Conservation (phyloP, 495 filamentous ascomycete genomes). For the Parachaetomium inaequale region DNA sequence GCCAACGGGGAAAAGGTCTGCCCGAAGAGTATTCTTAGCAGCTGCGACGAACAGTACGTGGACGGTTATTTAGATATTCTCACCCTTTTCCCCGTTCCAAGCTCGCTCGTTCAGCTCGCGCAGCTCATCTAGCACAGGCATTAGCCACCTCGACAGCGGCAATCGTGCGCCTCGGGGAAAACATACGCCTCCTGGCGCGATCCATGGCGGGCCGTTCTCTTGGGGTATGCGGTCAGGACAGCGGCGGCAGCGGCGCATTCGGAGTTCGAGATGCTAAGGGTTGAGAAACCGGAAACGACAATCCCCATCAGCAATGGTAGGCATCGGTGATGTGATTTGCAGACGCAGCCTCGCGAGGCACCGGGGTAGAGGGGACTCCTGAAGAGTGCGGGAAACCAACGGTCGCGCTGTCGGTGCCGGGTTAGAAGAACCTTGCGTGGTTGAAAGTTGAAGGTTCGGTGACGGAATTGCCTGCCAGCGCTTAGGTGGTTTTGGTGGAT, state of each 20-base stretch:
- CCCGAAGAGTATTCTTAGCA: background rate
- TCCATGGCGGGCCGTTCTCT: slow-evolving; percentile 60
- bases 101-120: slow-evolving; percentile 79
- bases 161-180: background rate
- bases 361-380: slow-evolving; percentile 2
- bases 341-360: slow-evolving; percentile 24
- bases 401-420: slow-evolving; percentile 9
- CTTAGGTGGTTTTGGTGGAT: slow-evolving; percentile 17
- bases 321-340: slow-evolving; percentile 43
- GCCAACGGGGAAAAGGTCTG: slow-evolving; percentile 77
- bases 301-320: slow-evolving; percentile 42
- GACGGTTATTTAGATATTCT: slow-evolving; percentile 1
- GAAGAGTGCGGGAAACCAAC: slow-evolving; percentile 1
- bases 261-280: slow-evolving; percentile 44
- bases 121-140: slow-evolving; percentile 62
- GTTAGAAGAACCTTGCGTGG: slow-evolving; percentile 12
- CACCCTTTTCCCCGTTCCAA: slow-evolving; percentile 88
- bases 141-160: slow-evolving; percentile 1
- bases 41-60: background rate
- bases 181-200: slow-evolving; percentile 75
- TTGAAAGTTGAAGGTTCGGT: slow-evolving; percentile 22
- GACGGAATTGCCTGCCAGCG: slow-evolving; percentile 31
- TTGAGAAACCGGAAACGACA: slow-evolving; percentile 46
- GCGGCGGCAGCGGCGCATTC: slow-evolving; percentile 37
- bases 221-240: slow-evolving; percentile 20